Base-by-base conservation (phyloP, 1,139 yeast species). In the Sugiyamaella castrensis region DNA sequence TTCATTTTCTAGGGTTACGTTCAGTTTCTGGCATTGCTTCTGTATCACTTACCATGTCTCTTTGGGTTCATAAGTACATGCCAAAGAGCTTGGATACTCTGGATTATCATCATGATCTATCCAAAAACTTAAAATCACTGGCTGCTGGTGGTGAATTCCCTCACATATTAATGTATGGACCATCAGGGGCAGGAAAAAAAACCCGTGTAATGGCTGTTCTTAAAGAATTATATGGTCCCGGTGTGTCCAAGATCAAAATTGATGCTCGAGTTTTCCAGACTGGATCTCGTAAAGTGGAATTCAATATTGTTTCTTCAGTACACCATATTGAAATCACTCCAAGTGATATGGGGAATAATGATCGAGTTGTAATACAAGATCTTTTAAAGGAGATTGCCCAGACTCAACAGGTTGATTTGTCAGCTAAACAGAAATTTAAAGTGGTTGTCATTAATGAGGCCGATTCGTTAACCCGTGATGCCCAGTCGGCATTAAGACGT, bases 151-250 rank as follows among this genome's bases (percentile, higher is more conserved):
- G 91, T 1, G 98, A 94, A 65, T 84, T 92, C 64, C 99, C 99
- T 2, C 98, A 92, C 71, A 70, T 92, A 47, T 71, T 92, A 36
- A 80, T 92, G 9, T 91, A 91, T 65, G 99, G 99, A 0, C 98
- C 98, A 1, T 82, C 91, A 42, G 99, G 99, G 5, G 87, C 96
- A 13, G 99, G 99, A 53, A 92, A 92, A 67, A 94, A 92, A 72
- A 94, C 98, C 2, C 78, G 98, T 59, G 87, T 91, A 13, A 79
- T 89, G 69, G 82, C 95, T 8, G 76, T 95, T 2, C 71, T 92
- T 48, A 76, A 81, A 51, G 91, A 87, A 61, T 75, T 92, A 46
- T 92, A 84, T 63, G 98, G 98, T 1, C 69, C 84, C 3, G 86
- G 84, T 49, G 89, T 87, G 19, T 92, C 87, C 56, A 80, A 84